Percentiles rank a stretch among this genome's conserved stretches.
phyloP scores from a whole-genome alignment of 2,329 filamentous ascomycete species.

The Fusarium verticillioides region DNA sequence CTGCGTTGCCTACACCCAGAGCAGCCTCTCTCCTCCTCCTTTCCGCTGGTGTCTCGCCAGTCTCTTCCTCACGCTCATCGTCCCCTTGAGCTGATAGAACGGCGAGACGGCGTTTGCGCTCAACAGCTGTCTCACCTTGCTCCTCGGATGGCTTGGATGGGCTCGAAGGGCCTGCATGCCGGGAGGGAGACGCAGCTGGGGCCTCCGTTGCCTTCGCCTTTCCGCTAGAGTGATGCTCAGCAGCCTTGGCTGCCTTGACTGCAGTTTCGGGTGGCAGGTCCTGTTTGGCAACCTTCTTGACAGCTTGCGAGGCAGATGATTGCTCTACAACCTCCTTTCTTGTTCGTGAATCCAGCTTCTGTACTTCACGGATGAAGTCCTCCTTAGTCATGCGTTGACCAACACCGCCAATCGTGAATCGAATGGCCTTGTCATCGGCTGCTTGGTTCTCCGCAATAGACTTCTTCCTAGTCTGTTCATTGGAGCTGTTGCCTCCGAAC shows the following conservation, averaged over 20 bases:
- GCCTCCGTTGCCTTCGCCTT: conserved; percentile 2
- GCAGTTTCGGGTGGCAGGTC: conserved; percentile 43
- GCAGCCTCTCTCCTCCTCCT: conserved; percentile 78
- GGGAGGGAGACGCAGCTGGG: conserved; percentile 30
- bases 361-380: conserved; percentile 81
- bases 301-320: conserved; percentile 58
- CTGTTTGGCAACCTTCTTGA: conserved; percentile 63
- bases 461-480: conserved; percentile 52
- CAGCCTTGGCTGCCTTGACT: conserved; percentile 35
- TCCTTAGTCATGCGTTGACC: conserved; percentile 81
- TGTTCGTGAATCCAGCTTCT: conserved; percentile 75
- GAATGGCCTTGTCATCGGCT: conserved; percentile 75
- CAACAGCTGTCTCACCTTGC: conserved; percentile 73
- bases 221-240: conserved; percentile 15
- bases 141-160: conserved; percentile 37
- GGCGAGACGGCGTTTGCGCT: conserved; percentile 72
- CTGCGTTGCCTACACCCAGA: conserved; percentile 66
- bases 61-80: conserved; percentile 53
- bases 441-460: conserved; percentile 58
- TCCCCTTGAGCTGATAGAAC: conserved; percentile 59
- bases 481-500: conserved; percentile 48
- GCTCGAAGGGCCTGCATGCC: conserved; percentile 16
- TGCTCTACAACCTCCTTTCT: conserved; percentile 65
- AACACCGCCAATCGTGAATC: conserved; percentile 80
- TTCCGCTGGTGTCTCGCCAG: conserved; percentile 78